These are phyloP conservation scores for Dothistroma septosporum DNA, from an alignment of 2,329 filamentous ascomycete genomes.

Conservation along the genomic window DNA sequence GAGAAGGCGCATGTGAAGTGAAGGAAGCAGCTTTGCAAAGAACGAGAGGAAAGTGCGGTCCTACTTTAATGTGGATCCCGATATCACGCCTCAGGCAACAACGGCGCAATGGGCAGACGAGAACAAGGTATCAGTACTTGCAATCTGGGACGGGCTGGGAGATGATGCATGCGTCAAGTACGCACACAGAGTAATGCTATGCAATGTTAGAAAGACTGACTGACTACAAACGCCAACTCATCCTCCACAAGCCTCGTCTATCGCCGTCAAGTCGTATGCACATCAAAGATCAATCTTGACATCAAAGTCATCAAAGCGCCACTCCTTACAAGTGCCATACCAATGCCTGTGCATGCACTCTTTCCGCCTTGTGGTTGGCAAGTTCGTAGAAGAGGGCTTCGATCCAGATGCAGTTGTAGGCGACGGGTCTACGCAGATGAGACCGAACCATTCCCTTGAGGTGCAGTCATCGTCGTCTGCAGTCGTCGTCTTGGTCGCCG, in stretches of 20 bases:
- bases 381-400: conserved; percentile 12
- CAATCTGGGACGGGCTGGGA: too few relatives aligned
- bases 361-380: conserved; percentile 20
- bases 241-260: background rate
- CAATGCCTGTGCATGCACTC: conserved; percentile 22
- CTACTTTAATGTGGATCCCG: background rate
- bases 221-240: background rate
- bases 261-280: background rate
- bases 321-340: conserved; percentile 28
- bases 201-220: background rate
- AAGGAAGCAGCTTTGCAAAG: conserved; percentile 1
- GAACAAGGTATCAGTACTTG: too few relatives aligned
- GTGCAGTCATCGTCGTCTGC: conserved; percentile 19
- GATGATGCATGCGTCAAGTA: background rate
- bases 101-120: background rate
- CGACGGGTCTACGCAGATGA: conserved; percentile 31
- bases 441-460: conserved; percentile 28
- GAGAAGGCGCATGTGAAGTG: conserved; percentile 2
- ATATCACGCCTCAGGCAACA: background rate
- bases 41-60: conserved; percentile 1
- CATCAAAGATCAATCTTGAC: conserved; percentile 18
- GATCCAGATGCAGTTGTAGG: conserved; percentile 14
- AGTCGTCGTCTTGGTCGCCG: conserved; percentile 19
- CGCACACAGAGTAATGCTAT: background rate
- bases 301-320: conserved; percentile 17